Evolutionary conservation across 2,329 filamentous ascomycete genomes (phyloP).

Genomic region (Hypoxylon sp.): DNA sequence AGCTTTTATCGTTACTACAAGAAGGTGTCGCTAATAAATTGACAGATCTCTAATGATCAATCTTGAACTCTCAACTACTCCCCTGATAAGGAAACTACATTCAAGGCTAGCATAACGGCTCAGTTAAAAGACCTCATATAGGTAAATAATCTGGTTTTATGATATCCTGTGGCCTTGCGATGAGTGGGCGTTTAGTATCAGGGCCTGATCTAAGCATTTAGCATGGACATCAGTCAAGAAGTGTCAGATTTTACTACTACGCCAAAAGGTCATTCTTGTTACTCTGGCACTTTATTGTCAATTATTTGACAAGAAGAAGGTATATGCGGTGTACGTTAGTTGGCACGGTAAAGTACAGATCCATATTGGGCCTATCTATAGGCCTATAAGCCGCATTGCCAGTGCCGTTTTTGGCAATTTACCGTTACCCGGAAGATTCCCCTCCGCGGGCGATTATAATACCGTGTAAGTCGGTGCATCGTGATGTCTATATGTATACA

Average conservation of each 20-base stretch:
- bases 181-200: background rate
- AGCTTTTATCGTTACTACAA: too few species aligned
- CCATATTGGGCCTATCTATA: constrained; percentile 1
- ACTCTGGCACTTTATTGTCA: too few species aligned
- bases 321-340: background rate
- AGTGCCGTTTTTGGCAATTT: constrained; percentile 23
- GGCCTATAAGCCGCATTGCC: constrained; percentile 11
- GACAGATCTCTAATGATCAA: too few species aligned
- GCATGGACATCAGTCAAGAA: background rate
- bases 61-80: too few species aligned
- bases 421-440: constrained; percentile 31
- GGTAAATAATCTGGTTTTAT: background rate
- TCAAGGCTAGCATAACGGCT: background rate
- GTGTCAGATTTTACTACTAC: too few species aligned
- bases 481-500: constrained; percentile 12
- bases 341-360: constrained; percentile 19
- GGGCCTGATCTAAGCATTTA: background rate
- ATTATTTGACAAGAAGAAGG: too few species aligned
- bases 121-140: background rate
- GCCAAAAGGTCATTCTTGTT: too few species aligned
- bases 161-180: background rate
- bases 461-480: constrained; percentile 20
- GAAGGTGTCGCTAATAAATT: too few species aligned
- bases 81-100: background rate
- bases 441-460: constrained; percentile 42